Evolutionary conservation across 306 rosid genomes (phyloP), one percentile per base, ranked within the genome.

Genomic region (Medicago lupulina): DNA sequence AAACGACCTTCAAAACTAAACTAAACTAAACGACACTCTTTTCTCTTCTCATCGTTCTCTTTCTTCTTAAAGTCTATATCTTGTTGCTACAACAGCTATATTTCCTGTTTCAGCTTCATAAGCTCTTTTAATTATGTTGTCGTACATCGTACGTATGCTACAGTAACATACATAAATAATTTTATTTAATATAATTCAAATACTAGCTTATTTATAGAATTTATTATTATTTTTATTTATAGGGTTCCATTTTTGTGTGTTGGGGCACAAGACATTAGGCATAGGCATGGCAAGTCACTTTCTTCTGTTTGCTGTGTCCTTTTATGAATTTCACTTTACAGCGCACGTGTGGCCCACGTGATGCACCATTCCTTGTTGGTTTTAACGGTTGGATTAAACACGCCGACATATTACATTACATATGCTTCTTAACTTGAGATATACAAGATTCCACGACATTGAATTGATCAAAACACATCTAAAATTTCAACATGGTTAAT

Each of bases 291-390:
- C 51, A 61, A 60, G 77, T 79, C 70, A 66, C 36, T 77, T 71
- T 81, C 83, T 71, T 81, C 83, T 28, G 58, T 31, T 64, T 7
- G 80, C 67, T 68, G 80, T 50, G 55, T 67, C 72, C 70, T 50
- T 77, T 40, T 47, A 68, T 61, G 36, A 43, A 74, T 60, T 36
- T 47, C 16, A 62, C 78, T 80, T 84, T 74, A 81, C 87, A 84
- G 85, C 81, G 40, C 83, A 83, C 80, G 85, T 59, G 85, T 80
- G 85, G 83, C 67, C 84, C 85, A 82, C 76, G 79, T 76, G 78
- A 75, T 41, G 43, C 31, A 23, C 58, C 46, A 34, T 40, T 38
- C 79, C 41, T 46, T 16, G 31, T 13, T 75, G 59, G 67, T 75
- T 79, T 79, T 66, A 72, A 79, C 79, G 15, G 82, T 53, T 67